These are phyloP conservation scores for Globisporangium cystogenes DNA, from an alignment of 352 stramenopile species.

Conservation along the genomic window DNA sequence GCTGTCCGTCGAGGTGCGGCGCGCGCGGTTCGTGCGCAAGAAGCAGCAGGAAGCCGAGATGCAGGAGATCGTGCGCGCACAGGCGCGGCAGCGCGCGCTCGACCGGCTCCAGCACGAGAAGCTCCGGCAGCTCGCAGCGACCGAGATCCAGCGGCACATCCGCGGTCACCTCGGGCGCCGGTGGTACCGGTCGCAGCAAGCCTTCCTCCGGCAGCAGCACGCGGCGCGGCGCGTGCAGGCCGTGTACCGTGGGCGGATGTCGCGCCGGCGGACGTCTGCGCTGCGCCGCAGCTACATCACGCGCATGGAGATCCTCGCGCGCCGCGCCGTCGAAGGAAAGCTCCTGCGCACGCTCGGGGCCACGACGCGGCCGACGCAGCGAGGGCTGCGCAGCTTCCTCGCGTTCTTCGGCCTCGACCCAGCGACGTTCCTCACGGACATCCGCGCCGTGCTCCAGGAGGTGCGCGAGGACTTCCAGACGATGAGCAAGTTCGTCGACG, in stretches of 20 bases:
- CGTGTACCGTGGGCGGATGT: conserved; percentile 67
- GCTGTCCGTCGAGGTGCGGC: conserved; percentile 54
- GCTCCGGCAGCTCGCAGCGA: conserved; percentile 37
- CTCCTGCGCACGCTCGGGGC: conserved; percentile 53
- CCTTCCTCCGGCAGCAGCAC: conserved; percentile 42
- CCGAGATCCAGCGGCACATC: conserved; percentile 65
- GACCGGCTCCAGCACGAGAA: conserved; percentile 47
- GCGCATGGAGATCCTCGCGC: conserved; percentile 65
- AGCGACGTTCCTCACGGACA: conserved; percentile 65
- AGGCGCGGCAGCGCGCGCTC: conserved; percentile 39
- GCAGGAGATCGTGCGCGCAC: conserved; percentile 54
- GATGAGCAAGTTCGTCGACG: conserved; percentile 51
- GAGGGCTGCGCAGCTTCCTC: conserved; percentile 59
- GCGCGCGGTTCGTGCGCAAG: conserved; percentile 41
- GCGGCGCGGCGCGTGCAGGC: conserved; percentile 54
- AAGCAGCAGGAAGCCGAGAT: conserved; percentile 67
- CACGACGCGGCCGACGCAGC: conserved; percentile 49
- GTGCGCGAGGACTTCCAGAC: conserved; percentile 67
- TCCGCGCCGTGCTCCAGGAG: conserved; percentile 54
- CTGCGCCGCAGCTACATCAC: conserved; percentile 67
- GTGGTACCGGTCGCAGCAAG: conserved; percentile 53
- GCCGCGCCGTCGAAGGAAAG: conserved; percentile 56
- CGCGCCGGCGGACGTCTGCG: conserved; percentile 52
- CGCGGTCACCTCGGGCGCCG: conserved; percentile 46
- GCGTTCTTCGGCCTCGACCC: conserved; percentile 73